phyloP scores from a whole-genome alignment of 345 rosid species.

The Arabidopsis suecica region DNA sequence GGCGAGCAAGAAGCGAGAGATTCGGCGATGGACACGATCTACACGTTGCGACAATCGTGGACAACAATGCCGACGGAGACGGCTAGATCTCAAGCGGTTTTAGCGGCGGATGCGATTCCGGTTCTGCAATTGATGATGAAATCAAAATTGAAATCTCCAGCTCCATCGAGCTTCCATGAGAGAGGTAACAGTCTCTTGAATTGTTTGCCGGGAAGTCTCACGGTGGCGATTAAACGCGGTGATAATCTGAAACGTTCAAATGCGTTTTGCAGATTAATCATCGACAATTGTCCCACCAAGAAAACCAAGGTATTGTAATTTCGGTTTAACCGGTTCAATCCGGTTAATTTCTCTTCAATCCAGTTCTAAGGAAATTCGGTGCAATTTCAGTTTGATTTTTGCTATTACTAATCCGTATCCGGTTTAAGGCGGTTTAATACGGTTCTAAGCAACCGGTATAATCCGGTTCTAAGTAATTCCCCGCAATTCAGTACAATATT shows the following conservation, averaged over 20 bases:
- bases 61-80: conserved; percentile 70
- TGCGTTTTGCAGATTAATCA: conserved; percentile 80
- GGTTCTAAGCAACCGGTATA: too few relatives aligned
- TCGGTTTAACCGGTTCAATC: neutral
- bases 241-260: conserved; percentile 80
- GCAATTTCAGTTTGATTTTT: neutral
- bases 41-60: conserved; percentile 84
- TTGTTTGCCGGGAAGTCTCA: conserved; percentile 84
- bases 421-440: too few relatives aligned
- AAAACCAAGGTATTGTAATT: conserved; percentile 74
- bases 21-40: conserved; percentile 73
- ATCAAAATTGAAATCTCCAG: conserved; percentile 64
- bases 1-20: conserved; percentile 77
- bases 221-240: conserved; percentile 81
- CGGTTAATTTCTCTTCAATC: neutral
- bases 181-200: conserved; percentile 82
- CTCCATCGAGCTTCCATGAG: conserved; percentile 62
- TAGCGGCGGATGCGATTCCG: conserved; percentile 84
- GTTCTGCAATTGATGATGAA: conserved; percentile 76
- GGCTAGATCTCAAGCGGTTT: conserved; percentile 75
- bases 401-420: too few relatives aligned
- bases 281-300: conserved; percentile 74
- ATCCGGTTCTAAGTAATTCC: too few relatives aligned
- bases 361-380: neutral
- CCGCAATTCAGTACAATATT: neutral